Conservation (phyloP, 2,329 filamentous ascomycete genomes). For the Tolypocladium amazonense region DNA sequence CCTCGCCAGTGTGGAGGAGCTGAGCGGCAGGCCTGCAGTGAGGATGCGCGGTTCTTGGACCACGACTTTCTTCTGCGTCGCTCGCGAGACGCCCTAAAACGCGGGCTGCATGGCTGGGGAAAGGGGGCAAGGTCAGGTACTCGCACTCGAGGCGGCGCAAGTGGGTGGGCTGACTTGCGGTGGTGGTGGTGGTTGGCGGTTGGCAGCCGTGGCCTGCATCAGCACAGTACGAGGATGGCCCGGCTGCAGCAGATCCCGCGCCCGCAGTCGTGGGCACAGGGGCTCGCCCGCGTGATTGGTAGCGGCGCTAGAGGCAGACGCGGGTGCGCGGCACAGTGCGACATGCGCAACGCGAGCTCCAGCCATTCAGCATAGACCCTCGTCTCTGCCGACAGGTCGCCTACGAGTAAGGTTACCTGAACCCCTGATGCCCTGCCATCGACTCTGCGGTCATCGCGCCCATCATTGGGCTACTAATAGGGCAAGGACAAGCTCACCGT, state of each 20-base stretch:
- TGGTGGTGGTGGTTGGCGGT: background rate
- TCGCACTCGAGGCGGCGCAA: background rate
- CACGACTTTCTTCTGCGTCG: background rate
- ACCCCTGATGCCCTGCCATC: too few species aligned
- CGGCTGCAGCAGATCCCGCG: background rate
- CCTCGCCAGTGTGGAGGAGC: conserved; percentile 1
- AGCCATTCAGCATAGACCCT: background rate
- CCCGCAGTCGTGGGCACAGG: background rate
- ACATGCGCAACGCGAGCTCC: background rate
- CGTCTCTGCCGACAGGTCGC: background rate
- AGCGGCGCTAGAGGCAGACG: background rate
- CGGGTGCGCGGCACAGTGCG: background rate
- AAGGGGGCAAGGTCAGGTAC: background rate
- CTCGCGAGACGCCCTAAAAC: conserved; percentile 2
- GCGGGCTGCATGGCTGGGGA: conserved; percentile 1
- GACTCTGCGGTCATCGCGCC: too few species aligned
- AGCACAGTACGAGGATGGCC: background rate
- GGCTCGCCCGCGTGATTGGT: too few species aligned
- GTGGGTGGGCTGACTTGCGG: background rate
- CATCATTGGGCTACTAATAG: too few species aligned
- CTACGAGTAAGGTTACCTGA: too few species aligned
- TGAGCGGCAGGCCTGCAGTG: background rate
- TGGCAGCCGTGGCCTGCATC: background rate
- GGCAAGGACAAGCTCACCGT: too few species aligned
- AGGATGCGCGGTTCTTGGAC: background rate